Evolutionary conservation across 495 filamentous ascomycete species (phyloP).

Genomic region (Penicillium pancosmium): DNA sequence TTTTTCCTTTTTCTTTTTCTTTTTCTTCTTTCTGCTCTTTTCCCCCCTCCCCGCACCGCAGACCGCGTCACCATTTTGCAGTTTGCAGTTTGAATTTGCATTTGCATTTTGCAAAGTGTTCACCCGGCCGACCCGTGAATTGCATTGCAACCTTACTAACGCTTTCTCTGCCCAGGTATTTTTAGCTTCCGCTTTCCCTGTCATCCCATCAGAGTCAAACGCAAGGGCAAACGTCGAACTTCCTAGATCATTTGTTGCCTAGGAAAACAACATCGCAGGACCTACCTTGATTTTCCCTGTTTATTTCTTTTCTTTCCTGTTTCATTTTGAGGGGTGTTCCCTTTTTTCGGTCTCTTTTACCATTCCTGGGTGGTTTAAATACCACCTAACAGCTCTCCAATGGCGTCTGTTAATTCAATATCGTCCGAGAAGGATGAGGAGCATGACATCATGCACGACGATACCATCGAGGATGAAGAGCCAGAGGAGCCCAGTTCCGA

Average conservation of each 20-base stretch:
- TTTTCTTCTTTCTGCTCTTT: constrained; percentile 1
- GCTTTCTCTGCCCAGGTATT: not conserved
- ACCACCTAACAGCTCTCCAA: constrained; percentile 15
- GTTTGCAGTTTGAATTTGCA: not conserved
- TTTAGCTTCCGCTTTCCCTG: constrained; percentile 6
- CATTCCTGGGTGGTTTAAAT: constrained; percentile 1
- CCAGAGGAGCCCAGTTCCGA: constrained; percentile 38
- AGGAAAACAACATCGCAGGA: not conserved
- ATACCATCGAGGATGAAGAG: constrained; percentile 44
- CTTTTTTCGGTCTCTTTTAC: not conserved
- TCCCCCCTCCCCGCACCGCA: constrained; percentile 20
- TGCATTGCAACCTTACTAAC: constrained; percentile 28
- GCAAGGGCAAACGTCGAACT: not conserved
- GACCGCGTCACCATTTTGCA: constrained; percentile 39
- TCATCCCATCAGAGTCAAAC: not conserved
- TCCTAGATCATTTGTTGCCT: not conserved
- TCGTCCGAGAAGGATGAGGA: constrained; percentile 39
- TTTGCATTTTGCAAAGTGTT: constrained; percentile 1
- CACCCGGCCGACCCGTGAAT: constrained; percentile 9
- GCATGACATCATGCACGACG: constrained; percentile 39
- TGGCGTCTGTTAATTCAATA: constrained; percentile 36
- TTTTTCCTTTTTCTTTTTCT: not conserved
- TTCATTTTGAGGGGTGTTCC: not conserved
- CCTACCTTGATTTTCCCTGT: not conserved
- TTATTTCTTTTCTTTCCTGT: constrained; percentile 2